phyloP scores from a whole-genome alignment of 345 rosid genomes.

The Turnera subulata region DNA sequence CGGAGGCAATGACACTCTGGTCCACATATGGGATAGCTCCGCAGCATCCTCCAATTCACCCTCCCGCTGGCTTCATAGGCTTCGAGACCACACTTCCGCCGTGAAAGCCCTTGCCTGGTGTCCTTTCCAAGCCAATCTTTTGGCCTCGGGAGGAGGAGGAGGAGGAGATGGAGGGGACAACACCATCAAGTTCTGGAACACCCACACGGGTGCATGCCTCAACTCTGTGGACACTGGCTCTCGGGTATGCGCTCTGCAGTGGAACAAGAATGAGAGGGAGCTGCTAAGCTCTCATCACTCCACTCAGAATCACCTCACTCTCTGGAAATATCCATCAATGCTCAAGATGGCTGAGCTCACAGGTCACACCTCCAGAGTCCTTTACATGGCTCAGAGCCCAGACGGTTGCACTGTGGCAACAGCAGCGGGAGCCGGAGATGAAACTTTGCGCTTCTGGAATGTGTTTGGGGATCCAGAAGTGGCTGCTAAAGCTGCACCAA shows the following conservation, averaged over 20 bases:
- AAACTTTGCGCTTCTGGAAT: slow-evolving; percentile 23
- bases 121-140: slow-evolving; percentile 47
- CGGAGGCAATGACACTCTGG: slow-evolving; percentile 41
- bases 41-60: slow-evolving; percentile 35
- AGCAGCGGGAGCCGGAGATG: slow-evolving; percentile 28
- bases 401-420: slow-evolving; percentile 31
- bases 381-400: slow-evolving; percentile 10
- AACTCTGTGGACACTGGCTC: slow-evolving; percentile 18
- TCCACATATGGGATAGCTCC: slow-evolving; percentile 51
- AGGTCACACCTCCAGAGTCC: slow-evolving; percentile 42
- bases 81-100: slow-evolving; percentile 46
- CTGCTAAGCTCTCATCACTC: slow-evolving; percentile 47
- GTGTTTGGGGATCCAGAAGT: slow-evolving; percentile 27
- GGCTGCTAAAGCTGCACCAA: background rate
- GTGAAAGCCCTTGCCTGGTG: slow-evolving; percentile 62
- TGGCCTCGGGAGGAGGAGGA: slow-evolving; percentile 31
- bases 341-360: slow-evolving; percentile 40
- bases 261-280: slow-evolving; percentile 50
- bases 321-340: slow-evolving; percentile 49
- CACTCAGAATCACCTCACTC: slow-evolving; percentile 38
- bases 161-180: slow-evolving; percentile 12
- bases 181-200: slow-evolving; percentile 20
- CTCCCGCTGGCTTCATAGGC: slow-evolving; percentile 45
- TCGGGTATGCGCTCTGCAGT: slow-evolving; percentile 39
- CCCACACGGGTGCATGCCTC: slow-evolving; percentile 21